phyloP scores from a whole-genome alignment of 2,329 filamentous ascomycete species.

The Mariannaea sp. region DNA sequence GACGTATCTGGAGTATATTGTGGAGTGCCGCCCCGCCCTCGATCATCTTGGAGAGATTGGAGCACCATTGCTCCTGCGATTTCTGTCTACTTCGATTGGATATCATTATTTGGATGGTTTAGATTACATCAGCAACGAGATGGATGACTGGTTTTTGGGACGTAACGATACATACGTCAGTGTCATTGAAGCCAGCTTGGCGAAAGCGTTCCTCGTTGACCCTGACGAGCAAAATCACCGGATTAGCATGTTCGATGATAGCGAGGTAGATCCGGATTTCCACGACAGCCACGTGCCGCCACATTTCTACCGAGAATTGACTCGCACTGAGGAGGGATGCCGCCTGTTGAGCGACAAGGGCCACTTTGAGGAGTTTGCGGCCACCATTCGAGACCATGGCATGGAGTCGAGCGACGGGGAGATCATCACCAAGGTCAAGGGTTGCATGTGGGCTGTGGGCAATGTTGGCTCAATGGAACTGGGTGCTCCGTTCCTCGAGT shows the following conservation, averaged over 20 bases:
- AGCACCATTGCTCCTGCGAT: slow-evolving; percentile 87
- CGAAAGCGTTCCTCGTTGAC: slow-evolving; percentile 77
- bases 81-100: slow-evolving; percentile 92
- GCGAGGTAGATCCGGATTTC: slow-evolving; percentile 58
- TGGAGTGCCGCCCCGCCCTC: slow-evolving; percentile 90
- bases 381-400: slow-evolving; percentile 85
- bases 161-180: slow-evolving; percentile 95
- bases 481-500: slow-evolving; percentile 90
- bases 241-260: slow-evolving; percentile 64
- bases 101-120: slow-evolving; percentile 97
- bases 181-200: slow-evolving; percentile 93
- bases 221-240: slow-evolving; percentile 62
- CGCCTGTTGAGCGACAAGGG: slow-evolving; percentile 88
- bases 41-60: slow-evolving; percentile 97
- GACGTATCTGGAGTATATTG: slow-evolving; percentile 89
- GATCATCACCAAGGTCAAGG: slow-evolving; percentile 90
- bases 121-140: slow-evolving; percentile 98
- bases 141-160: slow-evolving; percentile 99
- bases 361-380: slow-evolving; percentile 91
- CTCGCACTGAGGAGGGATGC: slow-evolving; percentile 90
- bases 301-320: slow-evolving; percentile 95
- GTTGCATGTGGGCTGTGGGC: slow-evolving; percentile 94
- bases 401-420: slow-evolving; percentile 86
- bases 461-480: slow-evolving; percentile 99
- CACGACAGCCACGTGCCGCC: slow-evolving; percentile 80